Evolutionary conservation across 306 rosid species (phyloP).

Genomic region (Begonia fuchsioides): DNA sequence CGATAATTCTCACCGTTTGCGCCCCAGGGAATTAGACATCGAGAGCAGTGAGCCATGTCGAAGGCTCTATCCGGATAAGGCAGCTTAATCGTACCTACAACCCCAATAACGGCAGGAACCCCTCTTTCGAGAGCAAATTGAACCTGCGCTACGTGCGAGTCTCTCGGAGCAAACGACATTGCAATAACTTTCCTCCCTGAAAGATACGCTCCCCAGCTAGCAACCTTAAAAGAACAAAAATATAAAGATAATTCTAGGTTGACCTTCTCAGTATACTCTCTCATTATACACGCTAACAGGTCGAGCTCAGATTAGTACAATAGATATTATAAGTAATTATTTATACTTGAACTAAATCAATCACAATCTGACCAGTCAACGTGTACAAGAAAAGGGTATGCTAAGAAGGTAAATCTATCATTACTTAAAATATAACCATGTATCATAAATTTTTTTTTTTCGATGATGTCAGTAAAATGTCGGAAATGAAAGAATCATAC

Average conservation of each 20-base stretch:
- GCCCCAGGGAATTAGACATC: constrained; percentile 49
- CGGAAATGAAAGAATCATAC: constrained; percentile 14
- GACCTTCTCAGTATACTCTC: too few relatives aligned
- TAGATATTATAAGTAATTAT: too few relatives aligned
- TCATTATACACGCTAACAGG: too few relatives aligned
- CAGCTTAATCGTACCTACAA: constrained; percentile 32
- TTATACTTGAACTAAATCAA: too few relatives aligned
- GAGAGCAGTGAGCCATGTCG: constrained; percentile 54
- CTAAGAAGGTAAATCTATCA: too few relatives aligned
- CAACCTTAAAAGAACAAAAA: constrained; percentile 22
- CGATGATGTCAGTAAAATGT: not conserved
- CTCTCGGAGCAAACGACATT: constrained; percentile 47
- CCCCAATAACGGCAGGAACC: constrained; percentile 54
- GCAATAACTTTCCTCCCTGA: constrained; percentile 32
- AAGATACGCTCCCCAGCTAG: constrained; percentile 46
- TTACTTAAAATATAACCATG: too few relatives aligned
- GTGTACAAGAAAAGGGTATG: too few relatives aligned
- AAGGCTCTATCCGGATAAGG: constrained; percentile 45
- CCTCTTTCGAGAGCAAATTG: constrained; percentile 52
- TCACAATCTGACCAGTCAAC: too few relatives aligned
- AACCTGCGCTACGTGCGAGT: constrained; percentile 41
- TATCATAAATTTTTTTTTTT: too few relatives aligned
- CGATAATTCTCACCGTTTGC: constrained; percentile 22
- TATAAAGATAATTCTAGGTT: too few relatives aligned
- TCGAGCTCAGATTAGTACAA: too few relatives aligned